These are phyloP conservation scores for Erysimum cheiri DNA, from an alignment of 441 rosid species.

Conservation along the genomic window DNA sequence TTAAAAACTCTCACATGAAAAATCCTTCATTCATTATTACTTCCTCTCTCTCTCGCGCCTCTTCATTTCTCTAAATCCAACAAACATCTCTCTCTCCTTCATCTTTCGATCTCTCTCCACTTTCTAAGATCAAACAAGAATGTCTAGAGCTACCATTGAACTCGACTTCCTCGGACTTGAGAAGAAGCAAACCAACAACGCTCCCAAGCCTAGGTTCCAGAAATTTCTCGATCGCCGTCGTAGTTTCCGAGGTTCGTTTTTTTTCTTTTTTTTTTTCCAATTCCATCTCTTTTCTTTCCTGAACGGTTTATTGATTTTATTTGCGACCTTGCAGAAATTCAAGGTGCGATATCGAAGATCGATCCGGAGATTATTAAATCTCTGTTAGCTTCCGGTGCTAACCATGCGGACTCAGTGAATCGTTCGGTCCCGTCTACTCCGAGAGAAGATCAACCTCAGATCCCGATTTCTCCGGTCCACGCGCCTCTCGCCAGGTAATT, in stretches of 20 bases:
- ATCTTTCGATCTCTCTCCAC: not conserved
- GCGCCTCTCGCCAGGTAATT: slow-evolving; percentile 51
- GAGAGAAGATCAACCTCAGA: slow-evolving; percentile 41
- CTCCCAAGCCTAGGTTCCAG: slow-evolving; percentile 52
- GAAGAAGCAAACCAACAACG: slow-evolving; percentile 47
- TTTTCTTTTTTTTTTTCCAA: not conserved
- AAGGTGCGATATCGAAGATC: slow-evolving; percentile 83
- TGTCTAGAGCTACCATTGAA: slow-evolving; percentile 69
- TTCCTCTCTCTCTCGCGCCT: slow-evolving; percentile 37
- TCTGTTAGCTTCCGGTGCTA: slow-evolving; percentile 58
- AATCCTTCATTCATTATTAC: slow-evolving; percentile 5
- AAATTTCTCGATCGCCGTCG: slow-evolving; percentile 61
- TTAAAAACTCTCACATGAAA: slow-evolving; percentile 32
- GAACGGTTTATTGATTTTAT: not conserved
- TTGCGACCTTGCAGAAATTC: slow-evolving; percentile 53
- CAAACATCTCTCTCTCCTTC: not conserved
- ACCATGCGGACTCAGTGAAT: slow-evolving; percentile 32
- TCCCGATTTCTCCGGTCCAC: slow-evolving; percentile 48
- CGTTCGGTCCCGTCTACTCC: slow-evolving; percentile 61
- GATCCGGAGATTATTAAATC: slow-evolving; percentile 77
- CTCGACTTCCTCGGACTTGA: slow-evolving; percentile 79
- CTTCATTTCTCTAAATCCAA: not conserved
- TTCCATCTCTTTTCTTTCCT: fast-evolving
- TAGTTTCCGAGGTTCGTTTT: slow-evolving; percentile 68
- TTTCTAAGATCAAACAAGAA: slow-evolving; percentile 33